Conservation (phyloP, 805 yeast species). For the Spathaspora sp. region DNA sequence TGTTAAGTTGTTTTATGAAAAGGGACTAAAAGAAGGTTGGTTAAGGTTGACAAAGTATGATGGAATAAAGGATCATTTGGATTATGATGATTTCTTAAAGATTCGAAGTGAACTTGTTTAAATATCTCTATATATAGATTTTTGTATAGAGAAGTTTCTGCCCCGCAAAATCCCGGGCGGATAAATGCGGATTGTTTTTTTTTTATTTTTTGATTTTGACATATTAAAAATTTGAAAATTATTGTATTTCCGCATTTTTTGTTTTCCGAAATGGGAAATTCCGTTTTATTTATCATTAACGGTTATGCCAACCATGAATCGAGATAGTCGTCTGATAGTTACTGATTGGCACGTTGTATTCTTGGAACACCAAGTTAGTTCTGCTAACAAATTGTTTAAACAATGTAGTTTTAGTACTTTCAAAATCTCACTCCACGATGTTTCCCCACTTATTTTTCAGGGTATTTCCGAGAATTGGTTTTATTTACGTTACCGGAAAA, state of each 20-base stretch:
- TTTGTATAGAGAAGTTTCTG: not conserved
- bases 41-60: constrained; percentile 30
- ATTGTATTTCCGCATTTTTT: not conserved
- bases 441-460: not conserved
- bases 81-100: constrained; percentile 20
- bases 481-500: not conserved
- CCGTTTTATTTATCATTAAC: not conserved
- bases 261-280: not conserved
- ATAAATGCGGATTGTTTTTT: not conserved
- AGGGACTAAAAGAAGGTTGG: constrained; percentile 31
- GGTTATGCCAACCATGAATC: not conserved
- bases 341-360: not conserved
- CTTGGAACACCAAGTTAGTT: too few relatives aligned
- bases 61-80: constrained; percentile 27
- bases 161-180: not conserved
- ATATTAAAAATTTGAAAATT: not conserved
- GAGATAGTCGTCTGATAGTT: too few relatives aligned
- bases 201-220: not conserved
- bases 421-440: not conserved
- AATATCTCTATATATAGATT: not conserved
- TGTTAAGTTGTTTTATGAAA: constrained; percentile 21
- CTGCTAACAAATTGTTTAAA: too few relatives aligned
- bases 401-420: too few relatives aligned
- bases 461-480: not conserved
- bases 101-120: constrained; percentile 9